Evolutionary conservation across 345 rosid species (phyloP).

Genomic region (Reutealis trisperma): DNA sequence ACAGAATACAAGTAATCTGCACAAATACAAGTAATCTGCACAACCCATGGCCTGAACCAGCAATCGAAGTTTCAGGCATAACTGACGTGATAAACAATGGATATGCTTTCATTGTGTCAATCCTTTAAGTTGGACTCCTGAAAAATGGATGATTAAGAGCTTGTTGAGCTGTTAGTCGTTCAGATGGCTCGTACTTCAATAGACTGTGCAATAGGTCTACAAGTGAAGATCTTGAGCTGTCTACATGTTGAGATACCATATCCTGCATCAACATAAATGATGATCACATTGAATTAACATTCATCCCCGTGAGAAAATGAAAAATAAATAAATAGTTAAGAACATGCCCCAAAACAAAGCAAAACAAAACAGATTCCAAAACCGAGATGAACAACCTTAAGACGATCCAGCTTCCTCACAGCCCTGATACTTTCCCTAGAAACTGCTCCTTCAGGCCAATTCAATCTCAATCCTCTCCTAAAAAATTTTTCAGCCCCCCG

Average conservation of each 20-base stretch:
- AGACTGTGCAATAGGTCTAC: slow-evolving; percentile 60
- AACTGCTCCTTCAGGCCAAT: slow-evolving; percentile 91
- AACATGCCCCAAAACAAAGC: neutral
- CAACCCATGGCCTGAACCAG: neutral
- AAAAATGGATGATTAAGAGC: slow-evolving; percentile 84
- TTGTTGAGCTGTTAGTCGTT: slow-evolving; percentile 63
- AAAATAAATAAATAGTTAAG: neutral
- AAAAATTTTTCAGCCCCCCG: slow-evolving; percentile 70
- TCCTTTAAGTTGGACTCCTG: slow-evolving; percentile 31
- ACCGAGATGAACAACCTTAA: slow-evolving; percentile 39
- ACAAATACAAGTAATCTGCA: slow-evolving; percentile 1
- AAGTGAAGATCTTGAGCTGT: slow-evolving; percentile 45
- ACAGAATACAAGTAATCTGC: too few species aligned
- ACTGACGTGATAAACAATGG: neutral
- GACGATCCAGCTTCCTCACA: slow-evolving; percentile 67
- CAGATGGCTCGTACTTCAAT: slow-evolving; percentile 63
- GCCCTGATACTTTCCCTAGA: slow-evolving; percentile 84
- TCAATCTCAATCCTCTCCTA: slow-evolving; percentile 57
- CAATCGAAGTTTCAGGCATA: neutral
- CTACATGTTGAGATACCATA: slow-evolving; percentile 52
- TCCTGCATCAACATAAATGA: slow-evolving; percentile 40
- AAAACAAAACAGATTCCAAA: neutral
- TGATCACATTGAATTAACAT: neutral
- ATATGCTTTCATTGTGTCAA: slow-evolving; percentile 1
- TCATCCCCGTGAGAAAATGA: neutral